Evolutionary conservation across 1,139 yeast genomes (phyloP), one percentile per base, ranked within the genome.

Genomic region (Lodderomyces elongisporus): DNA sequence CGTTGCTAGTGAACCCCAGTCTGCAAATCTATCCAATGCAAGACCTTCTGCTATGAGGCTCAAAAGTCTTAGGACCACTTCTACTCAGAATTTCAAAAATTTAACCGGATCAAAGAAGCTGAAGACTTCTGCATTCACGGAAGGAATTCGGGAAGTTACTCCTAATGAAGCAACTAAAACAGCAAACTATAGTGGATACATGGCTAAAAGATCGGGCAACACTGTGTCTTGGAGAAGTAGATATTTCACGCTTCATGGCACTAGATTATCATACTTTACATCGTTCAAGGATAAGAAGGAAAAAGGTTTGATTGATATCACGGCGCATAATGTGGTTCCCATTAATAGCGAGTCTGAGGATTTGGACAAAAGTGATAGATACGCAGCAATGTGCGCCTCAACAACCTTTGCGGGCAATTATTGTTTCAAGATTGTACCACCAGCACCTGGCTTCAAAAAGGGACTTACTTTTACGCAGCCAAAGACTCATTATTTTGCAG

Each of bases 401-500:
- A 79, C 93, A 23, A 84, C 95, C 3, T 96, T 96, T 10, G 84
- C 85, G 35, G 97, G 97, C 13, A 70, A 95, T 30, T 85, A 78
- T 53, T 88, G 96, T 51, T 91, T 91, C 65, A 91, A 91, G 56
- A 58, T 91, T 12, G 79, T 89, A 2, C 99, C 99, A 4, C 99
- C 99, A 1, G 96, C 95, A 1, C 98, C 98, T 0, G 99, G 99
- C 0, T 85, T 91, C 41, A 80, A 82, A 46, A 91, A 89, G 58
- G 97, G 97, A 1, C 74, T 91, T 37, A 89, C 96, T 0, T 93
- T 93, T 54, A 93, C 99, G 0, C 96, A 89, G 46, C 98, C 96
- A 22, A 85, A 88, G 46, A 85, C 89, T 3, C 98, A 91, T 51
- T 91, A 82, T 56, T 93, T 91, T 69, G 96, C 97, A 0, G 96